These are phyloP conservation scores for Phaeoacremonium minimum DNA, from an alignment of 2,329 filamentous ascomycete genomes.

Conservation along the genomic window DNA sequence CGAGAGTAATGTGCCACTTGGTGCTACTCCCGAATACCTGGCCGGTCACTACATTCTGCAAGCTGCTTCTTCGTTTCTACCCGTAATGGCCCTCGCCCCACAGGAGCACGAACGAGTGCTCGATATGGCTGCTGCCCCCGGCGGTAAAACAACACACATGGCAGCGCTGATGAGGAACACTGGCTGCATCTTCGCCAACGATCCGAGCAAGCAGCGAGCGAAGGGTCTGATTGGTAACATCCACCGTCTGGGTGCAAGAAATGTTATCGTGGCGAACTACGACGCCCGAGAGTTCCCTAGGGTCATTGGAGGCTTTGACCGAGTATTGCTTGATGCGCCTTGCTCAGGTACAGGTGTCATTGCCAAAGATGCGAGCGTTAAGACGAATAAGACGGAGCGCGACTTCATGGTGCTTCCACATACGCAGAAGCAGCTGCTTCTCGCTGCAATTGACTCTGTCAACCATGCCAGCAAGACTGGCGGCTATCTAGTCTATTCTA, in stretches of 20 bases:
- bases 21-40: conserved; percentile 95
- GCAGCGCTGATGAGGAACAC: conserved; percentile 98
- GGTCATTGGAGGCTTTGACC: conserved; percentile 92
- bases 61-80: conserved; percentile 92
- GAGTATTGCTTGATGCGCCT: conserved; percentile 88
- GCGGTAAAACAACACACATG: conserved; percentile 94
- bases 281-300: conserved; percentile 91
- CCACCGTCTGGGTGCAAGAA: conserved; percentile 87
- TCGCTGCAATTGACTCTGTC: conserved; percentile 91
- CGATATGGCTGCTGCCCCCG: conserved; percentile 91
- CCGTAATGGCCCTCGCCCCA: conserved; percentile 93
- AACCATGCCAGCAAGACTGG: conserved; percentile 90
- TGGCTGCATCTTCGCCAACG: conserved; percentile 91
- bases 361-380: conserved; percentile 91
- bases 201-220: conserved; percentile 86
- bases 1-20: conserved; percentile 77
- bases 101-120: conserved; percentile 90
- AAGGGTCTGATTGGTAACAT: conserved; percentile 99
- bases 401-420: conserved; percentile 94
- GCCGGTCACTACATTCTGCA: conserved; percentile 98
- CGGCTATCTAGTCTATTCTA: conserved; percentile 94
- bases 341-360: conserved; percentile 98
- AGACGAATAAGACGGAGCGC: conserved; percentile 95
- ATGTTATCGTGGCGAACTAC: conserved; percentile 93
- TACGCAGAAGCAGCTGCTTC: conserved; percentile 87